A percentile compares a stretch with the other conserved stretches of the same genome.
phyloP scores from a whole-genome alignment of 768 basidiomycete genomes.

The Russula lepida region DNA sequence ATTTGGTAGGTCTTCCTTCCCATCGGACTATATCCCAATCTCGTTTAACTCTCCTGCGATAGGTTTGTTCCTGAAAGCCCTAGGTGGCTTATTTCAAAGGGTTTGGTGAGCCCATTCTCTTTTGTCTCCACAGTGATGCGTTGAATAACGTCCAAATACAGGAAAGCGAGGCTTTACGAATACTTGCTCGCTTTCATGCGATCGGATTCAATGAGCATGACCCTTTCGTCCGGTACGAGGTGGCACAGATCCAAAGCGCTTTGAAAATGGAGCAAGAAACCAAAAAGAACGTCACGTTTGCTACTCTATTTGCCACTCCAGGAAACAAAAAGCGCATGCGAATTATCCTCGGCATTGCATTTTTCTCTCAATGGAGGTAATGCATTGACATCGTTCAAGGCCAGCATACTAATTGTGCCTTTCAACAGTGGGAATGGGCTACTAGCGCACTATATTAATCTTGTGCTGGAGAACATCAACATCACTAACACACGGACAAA shows the following conservation, averaged over 20 bases:
- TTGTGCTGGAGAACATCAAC: constrained; percentile 57
- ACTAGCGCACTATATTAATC: constrained; percentile 66
- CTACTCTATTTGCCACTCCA: constrained; percentile 46
- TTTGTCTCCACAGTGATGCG: not conserved
- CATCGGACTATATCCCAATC: not conserved
- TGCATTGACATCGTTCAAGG: constrained; percentile 5
- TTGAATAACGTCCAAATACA: constrained; percentile 16
- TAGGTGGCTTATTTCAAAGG: constrained; percentile 55
- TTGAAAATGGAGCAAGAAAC: constrained; percentile 54
- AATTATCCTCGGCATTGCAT: constrained; percentile 55
- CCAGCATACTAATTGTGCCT: not conserved
- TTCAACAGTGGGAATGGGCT: constrained; percentile 53
- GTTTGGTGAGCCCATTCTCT: constrained; percentile 34
- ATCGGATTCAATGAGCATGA: constrained; percentile 50
- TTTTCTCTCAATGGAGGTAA: constrained; percentile 72
- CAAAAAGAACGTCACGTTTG: constrained; percentile 40
- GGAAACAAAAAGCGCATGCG: constrained; percentile 65
- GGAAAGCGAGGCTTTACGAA: constrained; percentile 49
- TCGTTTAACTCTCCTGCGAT: not conserved
- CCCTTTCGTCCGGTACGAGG: constrained; percentile 42
- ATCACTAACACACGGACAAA: constrained; percentile 46
- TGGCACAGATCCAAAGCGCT: constrained; percentile 65
- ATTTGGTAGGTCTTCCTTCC: constrained; percentile 36
- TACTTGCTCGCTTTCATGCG: constrained; percentile 69
- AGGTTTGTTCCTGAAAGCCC: constrained; percentile 66